These are phyloP conservation scores for Aurantiochytrium sp. DNA, from an alignment of 108 stramenopile species.

Conservation along the genomic window DNA sequence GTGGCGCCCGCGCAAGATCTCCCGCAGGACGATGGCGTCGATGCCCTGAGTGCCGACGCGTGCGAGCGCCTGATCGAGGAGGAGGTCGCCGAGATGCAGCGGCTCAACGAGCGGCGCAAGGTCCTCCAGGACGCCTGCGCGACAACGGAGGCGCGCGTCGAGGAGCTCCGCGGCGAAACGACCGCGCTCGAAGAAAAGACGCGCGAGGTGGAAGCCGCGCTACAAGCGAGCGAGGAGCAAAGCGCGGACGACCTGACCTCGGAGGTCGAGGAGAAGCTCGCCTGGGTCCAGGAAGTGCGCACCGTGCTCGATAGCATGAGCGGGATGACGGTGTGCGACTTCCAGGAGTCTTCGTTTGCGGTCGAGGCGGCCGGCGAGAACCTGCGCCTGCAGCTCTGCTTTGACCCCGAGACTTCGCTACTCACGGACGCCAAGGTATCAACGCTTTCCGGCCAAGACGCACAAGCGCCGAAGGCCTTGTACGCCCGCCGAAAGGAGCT, in stretches of 20 bases:
- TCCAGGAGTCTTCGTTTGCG: neutral
- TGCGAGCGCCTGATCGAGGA: neutral
- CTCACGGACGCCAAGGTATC: neutral
- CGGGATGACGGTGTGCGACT: neutral
- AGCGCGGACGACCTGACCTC: neutral
- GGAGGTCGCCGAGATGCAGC: neutral
- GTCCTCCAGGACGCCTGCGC: neutral
- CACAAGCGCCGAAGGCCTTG: neutral
- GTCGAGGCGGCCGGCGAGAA: neutral
- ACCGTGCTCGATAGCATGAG: constrained; percentile 9
- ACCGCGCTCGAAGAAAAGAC: neutral
- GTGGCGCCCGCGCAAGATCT: neutral
- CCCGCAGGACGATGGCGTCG: neutral
- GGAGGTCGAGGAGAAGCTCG: neutral
- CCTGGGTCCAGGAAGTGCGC: neutral
- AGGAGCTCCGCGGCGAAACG: neutral
- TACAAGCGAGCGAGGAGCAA: neutral
- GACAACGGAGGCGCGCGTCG: neutral
- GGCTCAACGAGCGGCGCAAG: neutral
- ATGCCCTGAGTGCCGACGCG: neutral
- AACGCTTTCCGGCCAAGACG: neutral
- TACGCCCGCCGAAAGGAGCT: neutral
- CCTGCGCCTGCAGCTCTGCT: neutral
- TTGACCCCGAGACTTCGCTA: neutral
- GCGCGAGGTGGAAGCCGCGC: neutral